phyloP scores from a whole-genome alignment of 371 early-diverging fungal genomes.

The Zychaea mexicana region DNA sequence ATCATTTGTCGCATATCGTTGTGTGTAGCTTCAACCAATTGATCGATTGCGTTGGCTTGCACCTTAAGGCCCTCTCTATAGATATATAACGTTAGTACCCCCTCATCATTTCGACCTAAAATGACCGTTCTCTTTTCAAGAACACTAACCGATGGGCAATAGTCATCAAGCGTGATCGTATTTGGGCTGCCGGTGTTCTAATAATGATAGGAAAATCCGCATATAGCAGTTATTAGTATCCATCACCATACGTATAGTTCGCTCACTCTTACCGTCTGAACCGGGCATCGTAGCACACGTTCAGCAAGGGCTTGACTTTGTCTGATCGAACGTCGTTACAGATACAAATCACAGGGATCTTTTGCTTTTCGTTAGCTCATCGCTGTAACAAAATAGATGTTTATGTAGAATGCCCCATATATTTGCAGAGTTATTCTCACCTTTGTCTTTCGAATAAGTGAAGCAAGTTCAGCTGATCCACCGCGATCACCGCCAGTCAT shows the following conservation, averaged over 20 bases:
- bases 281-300: slow-evolving; percentile 87
- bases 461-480: slow-evolving; percentile 91
- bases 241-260: slow-evolving; percentile 45
- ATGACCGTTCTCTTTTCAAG: too few relatives aligned
- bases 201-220: too few relatives aligned
- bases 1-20: slow-evolving; percentile 99
- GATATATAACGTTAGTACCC: background rate
- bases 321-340: slow-evolving; percentile 95
- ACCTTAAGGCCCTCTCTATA: slow-evolving; percentile 80
- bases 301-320: slow-evolving; percentile 91
- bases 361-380: background rate
- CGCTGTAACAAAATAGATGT: background rate
- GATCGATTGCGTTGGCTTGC: slow-evolving; percentile 82
- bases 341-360: slow-evolving; percentile 64
- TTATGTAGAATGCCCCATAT: background rate
- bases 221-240: background rate
- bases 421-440: slow-evolving; percentile 39
- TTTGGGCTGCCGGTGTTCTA: slow-evolving; percentile 45
- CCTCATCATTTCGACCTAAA: too few relatives aligned
- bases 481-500: slow-evolving; percentile 99
- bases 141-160: slow-evolving; percentile 70
- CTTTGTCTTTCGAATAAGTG: slow-evolving; percentile 89
- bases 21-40: slow-evolving; percentile 81
- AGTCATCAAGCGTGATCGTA: slow-evolving; percentile 77
- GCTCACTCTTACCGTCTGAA: slow-evolving; percentile 76